Percentiles rank a stretch among this genome's conserved stretches.
Evolutionary conservation across 306 rosid genomes (phyloP).

Genomic region (Calophaca sinica): DNA sequence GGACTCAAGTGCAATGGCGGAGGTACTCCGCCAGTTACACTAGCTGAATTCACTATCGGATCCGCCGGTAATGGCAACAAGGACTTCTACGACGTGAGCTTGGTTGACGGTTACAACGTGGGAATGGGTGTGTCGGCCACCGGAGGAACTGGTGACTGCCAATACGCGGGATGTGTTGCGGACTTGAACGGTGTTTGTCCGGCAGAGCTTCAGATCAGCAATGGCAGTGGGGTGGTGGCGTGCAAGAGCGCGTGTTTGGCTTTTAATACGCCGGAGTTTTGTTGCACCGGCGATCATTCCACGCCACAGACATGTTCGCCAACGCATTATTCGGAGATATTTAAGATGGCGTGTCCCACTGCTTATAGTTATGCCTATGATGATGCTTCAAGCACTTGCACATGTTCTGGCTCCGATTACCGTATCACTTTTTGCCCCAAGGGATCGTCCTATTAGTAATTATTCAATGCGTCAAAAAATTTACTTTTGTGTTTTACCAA

Average conservation of each 20-base stretch:
- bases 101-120: conserved; percentile 92
- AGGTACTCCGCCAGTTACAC: conserved; percentile 71
- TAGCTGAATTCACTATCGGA: conserved; percentile 75
- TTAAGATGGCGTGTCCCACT: conserved; percentile 86
- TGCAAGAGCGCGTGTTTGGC: conserved; percentile 91
- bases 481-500: too few species aligned
- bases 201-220: conserved; percentile 58
- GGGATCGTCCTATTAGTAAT: conserved; percentile 28
- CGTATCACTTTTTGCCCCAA: conserved; percentile 73
- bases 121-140: conserved; percentile 73
- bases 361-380: conserved; percentile 95
- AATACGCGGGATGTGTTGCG: conserved; percentile 78
- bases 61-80: conserved; percentile 28
- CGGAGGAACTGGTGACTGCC: conserved; percentile 86
- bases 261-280: conserved; percentile 68
- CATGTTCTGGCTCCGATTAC: conserved; percentile 80
- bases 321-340: conserved; percentile 75
- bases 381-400: conserved; percentile 89
- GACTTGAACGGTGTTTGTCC: conserved; percentile 75
- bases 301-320: conserved; percentile 82
- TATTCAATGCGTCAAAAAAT: too few species aligned
- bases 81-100: conserved; percentile 91
- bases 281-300: conserved; percentile 82
- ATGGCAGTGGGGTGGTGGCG: conserved; percentile 62
- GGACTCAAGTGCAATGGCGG: conserved; percentile 61